Evolutionary conservation across 2,329 filamentous ascomycete genomes (phyloP).

Genomic region (Blumeria graminis): DNA sequence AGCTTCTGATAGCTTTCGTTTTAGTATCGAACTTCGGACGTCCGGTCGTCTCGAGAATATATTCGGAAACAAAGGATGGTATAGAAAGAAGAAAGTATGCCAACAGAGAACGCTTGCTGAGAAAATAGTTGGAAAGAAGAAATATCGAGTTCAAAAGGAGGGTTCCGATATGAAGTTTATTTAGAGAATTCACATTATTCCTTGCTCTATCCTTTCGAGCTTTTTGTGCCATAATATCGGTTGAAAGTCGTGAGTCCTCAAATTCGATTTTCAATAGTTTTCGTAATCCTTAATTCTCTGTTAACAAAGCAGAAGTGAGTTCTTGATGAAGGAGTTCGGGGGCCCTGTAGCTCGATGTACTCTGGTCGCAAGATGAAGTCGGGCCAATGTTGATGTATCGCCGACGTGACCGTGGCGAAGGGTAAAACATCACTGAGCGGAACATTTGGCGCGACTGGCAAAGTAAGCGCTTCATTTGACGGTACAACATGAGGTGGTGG

Average conservation of each 20-base stretch:
- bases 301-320: too few relatives aligned
- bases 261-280: constrained; percentile 16
- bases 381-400: too few relatives aligned
- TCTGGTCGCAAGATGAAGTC: too few relatives aligned
- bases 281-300: too few relatives aligned
- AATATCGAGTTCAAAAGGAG: constrained; percentile 49
- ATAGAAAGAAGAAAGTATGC: constrained; percentile 49
- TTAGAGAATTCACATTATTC: constrained; percentile 53
- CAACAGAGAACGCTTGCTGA: constrained; percentile 36
- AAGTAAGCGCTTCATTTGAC: too few relatives aligned
- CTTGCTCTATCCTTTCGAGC: constrained; percentile 34
- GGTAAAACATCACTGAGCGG: too few relatives aligned
- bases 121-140: constrained; percentile 40
- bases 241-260: background rate
- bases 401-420: too few relatives aligned
- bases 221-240: constrained; percentile 14
- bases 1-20: constrained; percentile 29
- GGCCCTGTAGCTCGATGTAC: background rate
- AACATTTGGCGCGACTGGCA: too few relatives aligned
- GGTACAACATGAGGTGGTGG: too few relatives aligned
- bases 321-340: background rate
- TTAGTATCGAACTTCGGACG: constrained; percentile 47
- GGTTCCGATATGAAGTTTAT: constrained; percentile 59
- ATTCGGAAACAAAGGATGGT: constrained; percentile 58
- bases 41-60: constrained; percentile 62